These are phyloP conservation scores for Pseudogymnoascus verrucosus DNA, from an alignment of 2,329 filamentous ascomycete species.

Conservation along the genomic window DNA sequence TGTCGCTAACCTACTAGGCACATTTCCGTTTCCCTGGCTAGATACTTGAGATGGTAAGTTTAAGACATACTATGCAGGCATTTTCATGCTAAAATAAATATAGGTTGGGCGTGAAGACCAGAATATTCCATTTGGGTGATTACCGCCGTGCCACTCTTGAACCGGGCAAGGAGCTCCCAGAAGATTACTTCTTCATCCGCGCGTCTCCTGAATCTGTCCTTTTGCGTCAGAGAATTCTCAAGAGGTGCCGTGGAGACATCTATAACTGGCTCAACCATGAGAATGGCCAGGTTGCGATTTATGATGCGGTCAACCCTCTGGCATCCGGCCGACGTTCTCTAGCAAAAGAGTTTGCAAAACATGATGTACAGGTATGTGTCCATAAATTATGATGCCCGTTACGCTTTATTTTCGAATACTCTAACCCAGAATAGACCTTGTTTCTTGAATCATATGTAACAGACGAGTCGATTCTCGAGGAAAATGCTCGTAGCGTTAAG, in stretches of 20 bases:
- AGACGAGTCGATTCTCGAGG: slow-evolving; percentile 85
- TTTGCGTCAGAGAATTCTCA: slow-evolving; percentile 90
- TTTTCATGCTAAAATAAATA: not conserved
- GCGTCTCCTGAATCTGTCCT: slow-evolving; percentile 89
- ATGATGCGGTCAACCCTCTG: slow-evolving; percentile 93
- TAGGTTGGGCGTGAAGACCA: slow-evolving; percentile 92
- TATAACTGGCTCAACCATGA: slow-evolving; percentile 94
- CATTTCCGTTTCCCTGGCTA: slow-evolving; percentile 88
- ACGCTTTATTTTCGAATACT: not conserved
- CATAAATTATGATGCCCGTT: not conserved
- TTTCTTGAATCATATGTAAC: slow-evolving; percentile 96
- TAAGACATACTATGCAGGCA: not conserved
- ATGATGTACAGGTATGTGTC: slow-evolving; percentile 70
- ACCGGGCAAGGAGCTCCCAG: slow-evolving; percentile 73
- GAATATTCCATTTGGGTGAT: slow-evolving; percentile 94
- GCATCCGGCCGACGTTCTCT: slow-evolving; percentile 72
- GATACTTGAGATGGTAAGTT: slow-evolving; percentile 79
- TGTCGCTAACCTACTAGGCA: slow-evolving; percentile 47
- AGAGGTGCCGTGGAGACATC: slow-evolving; percentile 95
- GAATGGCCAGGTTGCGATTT: slow-evolving; percentile 96
- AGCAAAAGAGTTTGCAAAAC: slow-evolving; percentile 95
- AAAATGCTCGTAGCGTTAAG: slow-evolving; percentile 95
- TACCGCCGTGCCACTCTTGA: slow-evolving; percentile 90
- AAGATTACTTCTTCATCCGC: slow-evolving; percentile 97
- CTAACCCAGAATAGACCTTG: slow-evolving; percentile 57